Base-by-base conservation (phyloP, 2,329 filamentous ascomycete species). In the Xylaria sp. region DNA sequence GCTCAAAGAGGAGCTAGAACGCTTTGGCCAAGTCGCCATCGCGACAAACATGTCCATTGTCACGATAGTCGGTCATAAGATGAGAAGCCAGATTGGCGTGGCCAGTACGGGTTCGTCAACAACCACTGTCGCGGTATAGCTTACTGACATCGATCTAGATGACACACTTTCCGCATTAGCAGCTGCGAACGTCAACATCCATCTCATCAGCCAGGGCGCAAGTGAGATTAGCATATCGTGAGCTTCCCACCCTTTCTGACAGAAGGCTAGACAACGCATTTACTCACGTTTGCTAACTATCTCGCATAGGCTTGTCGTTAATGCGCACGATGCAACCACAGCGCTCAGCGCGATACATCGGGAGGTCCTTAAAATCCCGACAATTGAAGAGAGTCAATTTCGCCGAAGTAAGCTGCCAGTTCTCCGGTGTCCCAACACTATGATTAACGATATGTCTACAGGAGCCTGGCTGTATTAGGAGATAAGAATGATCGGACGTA, bases 201-300 rank as follows among this genome's bases (percentile, higher is more conserved):
- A 76, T 61, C 64, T 76, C 44, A 74, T 74, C 53, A 76, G 74
- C 45, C 74, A 76, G 59, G 74, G 74, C 9, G 74, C 74, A 33
- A 76, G 74, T 54, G 72, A 76, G 57, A 75, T 76, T 45, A 76
- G 72, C 57, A 75, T 76, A 63, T 76, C 74, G 67, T 74, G 57
- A 73, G 71, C 69, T 7, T 20, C 42, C 11, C 3, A 11, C 38
- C n/a, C 0, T 36, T 17, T 25, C 33, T 15, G 15, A 25, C 13
- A 17, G 17, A 27, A 25, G 11, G 6, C 7, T 20, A 49, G 11
- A 9, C n/a, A 25, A 38, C 33, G 10, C 22, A 25, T 31, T 33
- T 50, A 27, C 54, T 65, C 20, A 17, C 22, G 33, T 29, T 29
- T 53, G 27, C 58, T 69, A 17, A 65, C n/a, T 1, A 49, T 25